phyloP scores from a whole-genome alignment of 2,329 filamentous ascomycete genomes.

The Phoma sp. region DNA sequence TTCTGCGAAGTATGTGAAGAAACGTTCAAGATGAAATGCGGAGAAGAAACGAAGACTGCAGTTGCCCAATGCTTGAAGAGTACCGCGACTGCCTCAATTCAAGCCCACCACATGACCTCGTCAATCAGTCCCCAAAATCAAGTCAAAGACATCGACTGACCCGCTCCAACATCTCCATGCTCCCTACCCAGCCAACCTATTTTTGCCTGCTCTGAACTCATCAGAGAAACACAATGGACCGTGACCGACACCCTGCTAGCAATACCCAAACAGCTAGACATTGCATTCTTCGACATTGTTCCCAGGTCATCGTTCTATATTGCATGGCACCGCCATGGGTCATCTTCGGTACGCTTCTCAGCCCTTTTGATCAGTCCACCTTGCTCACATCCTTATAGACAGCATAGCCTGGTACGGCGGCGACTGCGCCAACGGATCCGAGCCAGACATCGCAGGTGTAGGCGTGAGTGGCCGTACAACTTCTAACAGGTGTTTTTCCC shows the following conservation, averaged over 20 bases:
- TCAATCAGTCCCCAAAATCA: background rate
- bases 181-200: background rate
- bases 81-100: background rate
- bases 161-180: background rate
- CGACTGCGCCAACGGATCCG: conserved; percentile 32
- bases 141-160: background rate
- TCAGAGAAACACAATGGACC: background rate
- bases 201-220: background rate
- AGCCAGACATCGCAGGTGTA: conserved; percentile 42
- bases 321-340: conserved; percentile 39
- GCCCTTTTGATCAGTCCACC: background rate
- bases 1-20: background rate
- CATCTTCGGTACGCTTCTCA: background rate
- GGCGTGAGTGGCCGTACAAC: conserved; percentile 34
- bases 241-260: background rate
- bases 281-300: background rate
- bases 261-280: background rate
- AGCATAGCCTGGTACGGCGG: conserved; percentile 29
- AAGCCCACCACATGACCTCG: background rate
- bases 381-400: conserved; percentile 32
- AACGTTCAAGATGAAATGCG: background rate
- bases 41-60: background rate
- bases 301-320: background rate
- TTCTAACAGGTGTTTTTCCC: too few species aligned
- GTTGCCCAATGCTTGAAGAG: background rate